A percentile compares a stretch with the other conserved stretches of the same genome.
These are phyloP conservation scores for Chrysopogon serrulatus DNA, from an alignment of 176 grass and related monocot species.

Conservation along the genomic window DNA sequence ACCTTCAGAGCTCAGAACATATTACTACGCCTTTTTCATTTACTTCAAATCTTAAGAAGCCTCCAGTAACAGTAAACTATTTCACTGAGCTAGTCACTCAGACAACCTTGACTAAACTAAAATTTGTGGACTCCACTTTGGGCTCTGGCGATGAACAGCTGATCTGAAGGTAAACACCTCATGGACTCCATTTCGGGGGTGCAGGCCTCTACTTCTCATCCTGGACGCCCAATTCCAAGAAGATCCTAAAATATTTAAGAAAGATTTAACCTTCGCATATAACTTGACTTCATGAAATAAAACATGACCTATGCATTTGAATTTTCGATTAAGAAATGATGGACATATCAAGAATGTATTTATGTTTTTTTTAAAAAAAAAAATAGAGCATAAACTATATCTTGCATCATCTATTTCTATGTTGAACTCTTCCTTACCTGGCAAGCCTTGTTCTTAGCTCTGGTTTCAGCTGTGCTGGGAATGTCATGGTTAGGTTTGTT, in stretches of 20 bases:
- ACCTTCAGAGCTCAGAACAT: background rate
- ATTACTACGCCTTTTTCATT: background rate
- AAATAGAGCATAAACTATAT: background rate
- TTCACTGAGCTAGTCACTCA: background rate
- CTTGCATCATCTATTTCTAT: background rate
- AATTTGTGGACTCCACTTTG: background rate
- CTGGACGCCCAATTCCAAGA: slow-evolving; percentile 68
- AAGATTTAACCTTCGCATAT: background rate
- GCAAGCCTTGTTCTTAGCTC: slow-evolving; percentile 96
- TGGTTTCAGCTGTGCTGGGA: slow-evolving; percentile 95
- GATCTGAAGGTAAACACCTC: background rate
- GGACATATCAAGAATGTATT: background rate
- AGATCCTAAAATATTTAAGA: slow-evolving; percentile 56
- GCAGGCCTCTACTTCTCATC: slow-evolving; percentile 21
- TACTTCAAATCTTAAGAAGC: background rate
- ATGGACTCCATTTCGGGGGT: background rate
- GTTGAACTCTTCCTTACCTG: slow-evolving; percentile 39
- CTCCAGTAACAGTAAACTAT: background rate
- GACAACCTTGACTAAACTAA: background rate
- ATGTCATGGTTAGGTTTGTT: slow-evolving; percentile 88
- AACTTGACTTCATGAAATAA: background rate
- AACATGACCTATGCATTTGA: background rate
- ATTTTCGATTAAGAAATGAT: background rate
- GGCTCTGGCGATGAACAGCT: background rate
- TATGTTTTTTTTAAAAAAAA: background rate